phyloP scores from a whole-genome alignment of 1,284 basidiomycete genomes.

The Rugosomyces carneus region DNA sequence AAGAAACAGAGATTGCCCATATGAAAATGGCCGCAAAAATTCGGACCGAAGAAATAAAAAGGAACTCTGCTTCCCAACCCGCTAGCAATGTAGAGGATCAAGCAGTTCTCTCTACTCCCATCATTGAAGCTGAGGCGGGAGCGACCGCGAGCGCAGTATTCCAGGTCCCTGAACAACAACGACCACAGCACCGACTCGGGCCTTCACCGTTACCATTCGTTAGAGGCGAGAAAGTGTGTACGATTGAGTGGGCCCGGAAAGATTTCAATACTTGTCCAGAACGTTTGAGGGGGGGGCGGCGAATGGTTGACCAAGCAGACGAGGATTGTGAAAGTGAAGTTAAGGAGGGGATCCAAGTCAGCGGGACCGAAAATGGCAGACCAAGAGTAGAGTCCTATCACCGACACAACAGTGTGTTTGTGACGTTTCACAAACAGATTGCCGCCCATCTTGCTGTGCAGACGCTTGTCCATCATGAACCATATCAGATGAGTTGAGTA shows the following conservation, averaged over 20 bases:
- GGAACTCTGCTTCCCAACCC: constrained; percentile 10
- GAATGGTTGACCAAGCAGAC: constrained; percentile 6
- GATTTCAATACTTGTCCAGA: constrained; percentile 55
- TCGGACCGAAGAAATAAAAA: constrained; percentile 36
- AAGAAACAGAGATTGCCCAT: constrained; percentile 77
- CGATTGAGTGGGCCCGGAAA: constrained; percentile 83
- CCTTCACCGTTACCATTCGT: constrained; percentile 41
- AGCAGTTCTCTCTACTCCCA: too few species aligned
- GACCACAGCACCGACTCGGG: constrained; percentile 78
- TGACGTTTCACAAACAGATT: constrained; percentile 92
- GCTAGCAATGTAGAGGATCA: too few species aligned
- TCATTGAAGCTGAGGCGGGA: too few species aligned
- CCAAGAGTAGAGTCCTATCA: constrained; percentile 38
- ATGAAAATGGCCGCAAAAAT: constrained; percentile 71
- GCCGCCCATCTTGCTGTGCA: constrained; percentile 85
- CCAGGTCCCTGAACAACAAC: constrained; percentile 55
- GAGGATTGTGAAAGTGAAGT: constrained; percentile 10
- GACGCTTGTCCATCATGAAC: constrained; percentile 69
- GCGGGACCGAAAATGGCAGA: too few species aligned
- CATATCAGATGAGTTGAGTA: constrained; percentile 63
- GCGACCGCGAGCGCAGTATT: too few species aligned
- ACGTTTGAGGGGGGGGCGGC: constrained; percentile 46
- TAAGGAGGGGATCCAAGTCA: constrained; percentile 12
- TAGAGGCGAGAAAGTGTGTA: constrained; percentile 78
- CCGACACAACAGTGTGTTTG: constrained; percentile 80